These are phyloP conservation scores for Penicillium sp. DNA, from an alignment of 2,329 filamentous ascomycete species.

Conservation along the genomic window DNA sequence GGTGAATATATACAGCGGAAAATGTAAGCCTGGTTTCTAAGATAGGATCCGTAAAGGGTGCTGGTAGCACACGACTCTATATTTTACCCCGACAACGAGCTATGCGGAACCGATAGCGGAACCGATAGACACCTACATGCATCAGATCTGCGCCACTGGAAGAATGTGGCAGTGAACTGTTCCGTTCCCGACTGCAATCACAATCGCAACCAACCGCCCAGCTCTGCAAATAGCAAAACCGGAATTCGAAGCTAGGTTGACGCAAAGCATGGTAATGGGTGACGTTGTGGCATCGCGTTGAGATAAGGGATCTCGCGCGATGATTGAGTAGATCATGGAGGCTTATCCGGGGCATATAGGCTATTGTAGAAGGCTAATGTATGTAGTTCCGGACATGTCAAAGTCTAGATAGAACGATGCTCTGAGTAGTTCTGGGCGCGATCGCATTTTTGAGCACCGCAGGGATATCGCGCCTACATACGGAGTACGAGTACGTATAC, in stretches of 20 bases:
- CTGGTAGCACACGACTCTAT: neutral
- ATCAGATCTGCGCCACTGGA: neutral
- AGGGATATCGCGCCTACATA: neutral
- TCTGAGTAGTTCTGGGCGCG: neutral
- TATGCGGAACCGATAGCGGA: neutral
- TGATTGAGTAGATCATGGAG: neutral
- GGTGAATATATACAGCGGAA: too few relatives aligned
- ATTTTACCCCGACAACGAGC: neutral
- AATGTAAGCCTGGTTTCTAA: too few relatives aligned
- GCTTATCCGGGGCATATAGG: constrained; percentile 1
- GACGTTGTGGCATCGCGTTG: neutral
- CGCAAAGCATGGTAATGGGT: neutral
- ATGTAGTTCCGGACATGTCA: neutral
- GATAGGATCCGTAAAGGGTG: too few relatives aligned
- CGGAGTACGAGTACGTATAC: neutral
- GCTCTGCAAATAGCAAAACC: neutral
- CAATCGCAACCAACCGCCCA: neutral
- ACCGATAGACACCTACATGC: neutral
- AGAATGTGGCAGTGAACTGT: constrained; percentile 11
- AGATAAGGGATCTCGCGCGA: constrained; percentile 1
- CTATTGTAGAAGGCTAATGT: neutral
- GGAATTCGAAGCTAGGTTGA: neutral
- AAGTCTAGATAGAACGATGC: neutral
- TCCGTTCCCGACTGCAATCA: neutral
- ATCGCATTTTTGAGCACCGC: neutral